phyloP scores from a whole-genome alignment of 1,284 basidiomycete species.

The Wallemia ichthyophaga region DNA sequence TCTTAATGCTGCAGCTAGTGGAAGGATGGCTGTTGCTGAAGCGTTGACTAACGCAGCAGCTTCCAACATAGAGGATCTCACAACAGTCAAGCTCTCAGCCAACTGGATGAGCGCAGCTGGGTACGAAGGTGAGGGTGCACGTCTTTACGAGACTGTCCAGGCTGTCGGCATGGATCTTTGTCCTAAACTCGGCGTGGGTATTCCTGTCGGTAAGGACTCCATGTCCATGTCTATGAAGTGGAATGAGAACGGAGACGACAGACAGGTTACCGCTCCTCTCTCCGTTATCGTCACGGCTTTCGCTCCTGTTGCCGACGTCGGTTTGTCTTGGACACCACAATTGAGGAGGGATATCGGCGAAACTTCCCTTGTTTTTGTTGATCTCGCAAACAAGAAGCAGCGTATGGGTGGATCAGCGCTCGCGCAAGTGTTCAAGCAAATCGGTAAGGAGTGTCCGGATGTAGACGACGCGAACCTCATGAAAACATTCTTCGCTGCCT shows the following conservation, averaged over 20 bases:
- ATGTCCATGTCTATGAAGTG: constrained; percentile 99
- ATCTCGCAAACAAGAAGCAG: constrained; percentile 53
- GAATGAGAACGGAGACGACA: constrained; percentile 27
- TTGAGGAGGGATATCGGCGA: constrained; percentile 30
- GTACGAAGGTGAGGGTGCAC: constrained; percentile 64
- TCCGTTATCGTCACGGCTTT: constrained; percentile 89
- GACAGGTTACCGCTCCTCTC: constrained; percentile 63
- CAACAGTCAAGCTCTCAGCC: constrained; percentile 66
- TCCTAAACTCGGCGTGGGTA: constrained; percentile 70
- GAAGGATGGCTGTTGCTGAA: constrained; percentile 85
- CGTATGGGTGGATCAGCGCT: constrained; percentile 81
- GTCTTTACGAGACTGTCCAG: constrained; percentile 69
- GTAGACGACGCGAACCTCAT: constrained; percentile 47
- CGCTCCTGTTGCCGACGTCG: constrained; percentile 49
- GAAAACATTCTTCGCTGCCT: constrained; percentile 52
- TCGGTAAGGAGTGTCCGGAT: constrained; percentile 64
- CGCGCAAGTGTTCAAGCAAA: constrained; percentile 77
- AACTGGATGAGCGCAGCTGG: constrained; percentile 99
- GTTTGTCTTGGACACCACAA: constrained; percentile 74
- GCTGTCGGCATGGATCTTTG: constrained; percentile 84
- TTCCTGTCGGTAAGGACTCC: constrained; percentile 95
- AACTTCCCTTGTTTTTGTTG: constrained; percentile 60
- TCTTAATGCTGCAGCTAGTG: constrained; percentile 58
- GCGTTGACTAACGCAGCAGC: constrained; percentile 74
- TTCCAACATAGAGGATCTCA: constrained; percentile 37